Conservation (phyloP, 352 stramenopile genomes). For the Phytopythium montanum region DNA sequence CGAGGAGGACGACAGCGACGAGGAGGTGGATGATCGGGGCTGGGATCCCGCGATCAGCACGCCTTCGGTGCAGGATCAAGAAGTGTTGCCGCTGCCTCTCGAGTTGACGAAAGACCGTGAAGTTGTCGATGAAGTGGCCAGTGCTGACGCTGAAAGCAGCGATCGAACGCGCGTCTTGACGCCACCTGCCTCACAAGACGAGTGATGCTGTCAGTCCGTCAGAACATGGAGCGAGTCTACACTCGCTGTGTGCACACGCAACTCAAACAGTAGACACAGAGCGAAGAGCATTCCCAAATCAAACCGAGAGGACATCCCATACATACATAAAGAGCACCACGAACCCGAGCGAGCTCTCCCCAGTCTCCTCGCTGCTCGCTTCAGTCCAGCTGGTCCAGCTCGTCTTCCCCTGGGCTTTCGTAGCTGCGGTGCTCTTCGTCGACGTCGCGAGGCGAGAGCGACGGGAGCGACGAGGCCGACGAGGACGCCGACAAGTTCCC, state of each 20-base stretch:
- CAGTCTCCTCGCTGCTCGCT: neutral
- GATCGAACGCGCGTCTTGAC: no score
- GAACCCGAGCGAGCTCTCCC: neutral
- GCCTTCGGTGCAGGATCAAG: neutral
- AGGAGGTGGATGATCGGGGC: neutral
- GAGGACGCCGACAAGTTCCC: slow-evolving; percentile 24
- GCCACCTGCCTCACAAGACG: neutral
- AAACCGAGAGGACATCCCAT: neutral
- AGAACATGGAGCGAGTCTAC: neutral
- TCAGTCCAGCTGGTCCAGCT: slow-evolving; percentile 70
- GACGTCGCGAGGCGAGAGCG: slow-evolving; percentile 13
- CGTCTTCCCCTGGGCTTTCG: slow-evolving; percentile 41
- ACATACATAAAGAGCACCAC: neutral
- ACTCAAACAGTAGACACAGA: neutral
- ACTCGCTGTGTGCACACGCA: neutral
- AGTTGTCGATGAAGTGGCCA: neutral
- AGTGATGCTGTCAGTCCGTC: neutral
- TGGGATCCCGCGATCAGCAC: neutral
- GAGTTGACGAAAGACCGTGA: neutral
- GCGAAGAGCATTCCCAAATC: slow-evolving; percentile 4
- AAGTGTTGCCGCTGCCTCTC: neutral
- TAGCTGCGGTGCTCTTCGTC: slow-evolving; percentile 10
- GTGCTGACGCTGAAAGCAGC: no score
- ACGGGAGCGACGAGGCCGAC: slow-evolving; percentile 19
- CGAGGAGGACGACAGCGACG: neutral